Evolutionary conservation across 768 basidiomycete genomes (phyloP), one percentile per base, ranked within the genome.

Genomic region (Mycena pura): DNA sequence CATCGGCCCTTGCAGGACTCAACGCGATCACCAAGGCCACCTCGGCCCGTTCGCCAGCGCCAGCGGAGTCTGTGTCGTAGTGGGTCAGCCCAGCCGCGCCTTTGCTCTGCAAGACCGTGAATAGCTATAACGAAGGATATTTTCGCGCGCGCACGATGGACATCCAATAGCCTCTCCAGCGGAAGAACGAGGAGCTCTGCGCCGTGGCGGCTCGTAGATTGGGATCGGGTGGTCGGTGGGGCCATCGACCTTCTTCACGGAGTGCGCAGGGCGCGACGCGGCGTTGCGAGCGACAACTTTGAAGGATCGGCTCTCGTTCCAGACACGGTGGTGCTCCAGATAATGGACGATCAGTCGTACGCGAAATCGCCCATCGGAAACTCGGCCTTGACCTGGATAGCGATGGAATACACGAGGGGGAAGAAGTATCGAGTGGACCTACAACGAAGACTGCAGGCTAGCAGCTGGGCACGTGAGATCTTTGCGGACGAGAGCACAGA

Each of bases 251-350:
- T 43, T 40, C 17, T 40, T 40, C 17, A 44, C 13, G 6, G 41
- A 39, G 10, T 21, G 9, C 6, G 24, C 9, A 40, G 53, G 53
- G 14, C 53, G 25, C 13, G 25, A 19, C 25, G 25, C 24, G 8
- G 53, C 40, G 21, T 44, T 55, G 17, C 53, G 19, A 21, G 53
- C 53, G 19, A 55, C 36, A 40, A 55, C 53, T 32, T 55, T 55
- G 41, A 55, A 55, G 11, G 53, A 43, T 25, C 53, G 22, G 53
- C 53, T 55, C 28, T 43, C 39, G 53, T 31, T 39, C 53, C 53
- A 55, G 39, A 55, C 40, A 5, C 28, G 53, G 13, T 55, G 53
- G 40, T 27, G 27, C 17, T 55, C 53, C 15, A 55, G 25, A 40
- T 55, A 55, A 36, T 17, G 5, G 22, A 21, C 13, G 53, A 43